phyloP scores from a whole-genome alignment of 345 rosid species.

The Gossypium stocksii region DNA sequence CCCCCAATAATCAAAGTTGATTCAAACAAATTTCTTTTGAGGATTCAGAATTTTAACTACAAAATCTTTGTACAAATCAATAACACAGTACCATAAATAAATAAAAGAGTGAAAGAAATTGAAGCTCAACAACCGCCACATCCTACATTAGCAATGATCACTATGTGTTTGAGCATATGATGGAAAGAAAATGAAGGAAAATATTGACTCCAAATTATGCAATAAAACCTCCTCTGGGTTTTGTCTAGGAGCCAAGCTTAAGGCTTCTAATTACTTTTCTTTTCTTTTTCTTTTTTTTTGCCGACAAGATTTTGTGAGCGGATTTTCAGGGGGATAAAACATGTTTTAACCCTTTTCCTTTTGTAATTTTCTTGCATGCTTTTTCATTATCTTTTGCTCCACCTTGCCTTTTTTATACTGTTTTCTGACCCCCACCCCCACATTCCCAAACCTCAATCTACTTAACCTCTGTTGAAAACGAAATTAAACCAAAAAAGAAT shows the following conservation, averaged over 20 bases:
- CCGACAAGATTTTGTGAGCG: slow-evolving; percentile 17
- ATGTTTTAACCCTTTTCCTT: slow-evolving; percentile 15
- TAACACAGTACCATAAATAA: background rate
- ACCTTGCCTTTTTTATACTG: background rate
- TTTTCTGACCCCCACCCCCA: background rate
- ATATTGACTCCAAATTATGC: slow-evolving; percentile 10
- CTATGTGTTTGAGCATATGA: background rate
- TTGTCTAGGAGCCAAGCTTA: slow-evolving; percentile 2
- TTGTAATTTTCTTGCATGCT: slow-evolving; percentile 14
- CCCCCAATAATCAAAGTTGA: too few relatives aligned
- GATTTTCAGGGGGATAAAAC: slow-evolving; percentile 23
- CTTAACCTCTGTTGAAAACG: background rate
- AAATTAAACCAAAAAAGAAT: background rate
- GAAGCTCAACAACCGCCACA: background rate
- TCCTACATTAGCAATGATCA: too few relatives aligned
- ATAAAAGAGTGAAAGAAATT: background rate
- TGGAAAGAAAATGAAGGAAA: background rate
- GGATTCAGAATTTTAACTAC: background rate
- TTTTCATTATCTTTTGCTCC: slow-evolving; percentile 11
- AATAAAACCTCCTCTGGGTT: background rate
- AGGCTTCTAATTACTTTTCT: background rate
- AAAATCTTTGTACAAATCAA: background rate
- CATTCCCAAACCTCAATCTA: background rate
- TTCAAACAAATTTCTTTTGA: background rate
- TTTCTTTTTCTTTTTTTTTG: background rate